These are phyloP conservation scores for Leucocoprinus sp. DNA, from an alignment of 768 basidiomycete genomes.

Conservation along the genomic window DNA sequence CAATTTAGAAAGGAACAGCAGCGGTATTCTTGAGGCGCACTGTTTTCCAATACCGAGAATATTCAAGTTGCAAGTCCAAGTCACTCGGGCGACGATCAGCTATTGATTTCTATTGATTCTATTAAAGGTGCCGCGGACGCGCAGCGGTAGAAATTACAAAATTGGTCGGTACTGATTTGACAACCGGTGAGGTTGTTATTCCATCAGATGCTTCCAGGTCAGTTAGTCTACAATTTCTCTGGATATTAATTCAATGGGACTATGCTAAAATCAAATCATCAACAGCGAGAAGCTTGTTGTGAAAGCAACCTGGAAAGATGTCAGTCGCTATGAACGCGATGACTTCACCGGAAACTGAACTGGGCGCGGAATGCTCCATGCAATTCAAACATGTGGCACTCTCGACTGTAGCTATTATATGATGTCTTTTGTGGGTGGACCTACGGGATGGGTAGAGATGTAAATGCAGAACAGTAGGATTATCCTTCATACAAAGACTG, in stretches of 20 bases:
- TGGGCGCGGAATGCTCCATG: background rate
- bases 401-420: conserved; percentile 7
- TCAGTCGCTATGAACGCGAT: conserved; percentile 2
- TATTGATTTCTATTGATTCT: conserved; percentile 1
- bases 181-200: conserved; percentile 43
- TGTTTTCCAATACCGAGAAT: conserved; percentile 74
- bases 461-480: conserved; percentile 1
- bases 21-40: conserved; percentile 28
- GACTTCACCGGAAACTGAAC: conserved; percentile 1
- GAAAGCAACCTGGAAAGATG: conserved; percentile 12
- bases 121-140: conserved; percentile 49
- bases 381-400: conserved; percentile 1
- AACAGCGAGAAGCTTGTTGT: conserved; percentile 10
- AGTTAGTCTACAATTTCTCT: background rate
- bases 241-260: conserved; percentile 1
- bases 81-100: conserved; percentile 3
- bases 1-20: conserved; percentile 24
- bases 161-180: conserved; percentile 36
- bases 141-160: conserved; percentile 69
- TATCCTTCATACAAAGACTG: conserved; percentile 8
- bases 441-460: background rate
- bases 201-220: conserved; percentile 21
- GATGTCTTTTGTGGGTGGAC: conserved; percentile 6
- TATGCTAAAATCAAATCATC: conserved; percentile 11
- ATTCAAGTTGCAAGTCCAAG: conserved; percentile 52